Evolutionary conservation across 139 green algal species (phyloP).

Genomic region (Pleodorina starrii): DNA sequence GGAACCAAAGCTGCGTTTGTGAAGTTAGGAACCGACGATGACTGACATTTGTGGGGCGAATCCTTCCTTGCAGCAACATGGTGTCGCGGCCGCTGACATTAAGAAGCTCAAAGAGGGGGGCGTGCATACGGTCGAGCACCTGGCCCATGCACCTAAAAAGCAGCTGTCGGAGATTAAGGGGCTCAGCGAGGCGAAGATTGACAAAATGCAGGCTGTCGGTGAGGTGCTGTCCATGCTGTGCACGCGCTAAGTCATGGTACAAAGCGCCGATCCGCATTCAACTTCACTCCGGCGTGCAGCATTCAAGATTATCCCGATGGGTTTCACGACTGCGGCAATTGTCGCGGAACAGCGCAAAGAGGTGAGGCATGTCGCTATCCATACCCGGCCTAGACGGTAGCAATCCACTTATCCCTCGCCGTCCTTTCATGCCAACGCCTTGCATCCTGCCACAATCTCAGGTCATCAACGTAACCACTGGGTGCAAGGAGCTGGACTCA

Average conservation of each 20-base stretch:
- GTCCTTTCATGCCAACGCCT: no score
- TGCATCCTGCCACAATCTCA: no score
- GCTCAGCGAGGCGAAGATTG: conserved; percentile 94
- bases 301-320: conserved; percentile 92
- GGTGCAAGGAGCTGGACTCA: conserved; percentile 91
- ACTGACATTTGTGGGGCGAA: not conserved
- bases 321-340: conserved; percentile 94
- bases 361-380: no score
- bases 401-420: no score
- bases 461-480: conserved; percentile 92
- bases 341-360: conserved; percentile 85
- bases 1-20: not conserved
- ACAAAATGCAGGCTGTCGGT: conserved; percentile 54
- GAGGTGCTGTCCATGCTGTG: not conserved
- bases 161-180: conserved; percentile 95
- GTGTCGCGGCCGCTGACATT: conserved; percentile 91
- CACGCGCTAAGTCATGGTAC: no score
- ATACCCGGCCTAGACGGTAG: no score
- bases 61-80: conserved; percentile 73
- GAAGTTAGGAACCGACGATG: no score
- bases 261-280: no score
- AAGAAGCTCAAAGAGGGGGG: conserved; percentile 96
- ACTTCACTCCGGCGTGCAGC: conserved; percentile 72
- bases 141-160: conserved; percentile 88
- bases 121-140: conserved; percentile 79